These are phyloP conservation scores for Sequoiadendron giganteum DNA, from an alignment of 75 land plant genomes.

Conservation along the genomic window DNA sequence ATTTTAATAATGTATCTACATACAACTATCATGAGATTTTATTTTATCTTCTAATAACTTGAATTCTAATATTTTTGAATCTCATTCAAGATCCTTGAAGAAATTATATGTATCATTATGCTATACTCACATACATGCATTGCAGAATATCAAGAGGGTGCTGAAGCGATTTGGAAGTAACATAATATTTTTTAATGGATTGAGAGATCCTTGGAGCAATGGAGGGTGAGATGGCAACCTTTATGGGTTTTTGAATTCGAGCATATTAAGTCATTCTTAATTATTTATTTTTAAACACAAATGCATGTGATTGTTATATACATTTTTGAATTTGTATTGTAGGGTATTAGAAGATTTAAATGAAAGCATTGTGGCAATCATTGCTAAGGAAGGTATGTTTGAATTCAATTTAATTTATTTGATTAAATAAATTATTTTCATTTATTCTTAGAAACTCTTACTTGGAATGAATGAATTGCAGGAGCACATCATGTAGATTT, in stretches of 20 bases:
- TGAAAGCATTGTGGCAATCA: too few species aligned
- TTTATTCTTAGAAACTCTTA: neutral
- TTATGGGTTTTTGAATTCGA: neutral
- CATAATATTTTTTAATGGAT: conserved; percentile 17
- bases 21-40: too few species aligned
- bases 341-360: too few species aligned
- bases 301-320: too few species aligned
- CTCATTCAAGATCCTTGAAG: too few species aligned
- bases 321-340: neutral
- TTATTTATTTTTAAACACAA: too few species aligned
- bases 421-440: neutral
- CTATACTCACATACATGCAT: neutral
- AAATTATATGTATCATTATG: neutral
- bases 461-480: conserved; percentile 13
- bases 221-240: neutral
- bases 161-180: conserved; percentile 14
- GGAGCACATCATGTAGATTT: conserved; percentile 87
- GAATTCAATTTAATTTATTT: neutral
- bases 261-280: neutral
- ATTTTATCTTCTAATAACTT: too few species aligned
- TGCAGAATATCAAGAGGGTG: conserved; percentile 10
- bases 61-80: too few species aligned
- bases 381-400: too few species aligned
- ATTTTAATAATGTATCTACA: too few species aligned
- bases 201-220: conserved; percentile 25